Base-by-base conservation (phyloP, 2,329 filamentous ascomycete species). In the Huntiella decipiens region DNA sequence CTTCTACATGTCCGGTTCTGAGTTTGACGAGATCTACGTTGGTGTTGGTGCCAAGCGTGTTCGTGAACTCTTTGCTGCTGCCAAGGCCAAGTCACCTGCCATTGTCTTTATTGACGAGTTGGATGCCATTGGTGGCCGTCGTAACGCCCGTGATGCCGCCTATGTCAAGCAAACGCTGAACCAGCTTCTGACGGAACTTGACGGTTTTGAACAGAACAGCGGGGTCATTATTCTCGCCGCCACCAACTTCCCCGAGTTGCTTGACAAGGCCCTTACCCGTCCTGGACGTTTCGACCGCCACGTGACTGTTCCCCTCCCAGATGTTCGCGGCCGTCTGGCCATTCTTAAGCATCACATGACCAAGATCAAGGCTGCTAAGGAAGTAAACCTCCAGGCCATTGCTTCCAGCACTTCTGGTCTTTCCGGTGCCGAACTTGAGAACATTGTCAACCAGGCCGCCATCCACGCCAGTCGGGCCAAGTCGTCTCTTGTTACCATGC, bases 1-100 rank as follows among this genome's bases (percentile, higher is more conserved):
- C 71, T 98, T 96, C 71, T 98, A 95, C 71, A 96, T 98, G 88
- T 98, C 91, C 57, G 91, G 91, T 43, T 93, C 85, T 49, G 91
- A 98, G 61, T 98, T 98, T 58, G 91, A 98, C 57, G 91, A 98
- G 63, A 81, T 98, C 44, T 98, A 95, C 57, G 92, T 98, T 33
- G 91, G 91, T 58, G 91, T 98, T 45, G 86, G 87, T 58, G 86
- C 86, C 39, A 94, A 98, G 69, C 82, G 91, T 57, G 88, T 98
- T 42, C 84, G 91, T 49, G 91, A 95, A 51, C 73, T 94, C n/a
- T 93, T 94, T 60, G 65, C 70, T 39, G 77, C 82, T 47, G 88
- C 88, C 52, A 83, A 86, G 54, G 62, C 70, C 52, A 95, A 96
- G 65, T 79, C 86, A 3, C 88, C 88, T 19, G 74, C 84, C 12